Evolutionary conservation across 768 basidiomycete species (phyloP), one percentile per base, ranked within the genome.

Genomic region (Hirschioporus abietinus): DNA sequence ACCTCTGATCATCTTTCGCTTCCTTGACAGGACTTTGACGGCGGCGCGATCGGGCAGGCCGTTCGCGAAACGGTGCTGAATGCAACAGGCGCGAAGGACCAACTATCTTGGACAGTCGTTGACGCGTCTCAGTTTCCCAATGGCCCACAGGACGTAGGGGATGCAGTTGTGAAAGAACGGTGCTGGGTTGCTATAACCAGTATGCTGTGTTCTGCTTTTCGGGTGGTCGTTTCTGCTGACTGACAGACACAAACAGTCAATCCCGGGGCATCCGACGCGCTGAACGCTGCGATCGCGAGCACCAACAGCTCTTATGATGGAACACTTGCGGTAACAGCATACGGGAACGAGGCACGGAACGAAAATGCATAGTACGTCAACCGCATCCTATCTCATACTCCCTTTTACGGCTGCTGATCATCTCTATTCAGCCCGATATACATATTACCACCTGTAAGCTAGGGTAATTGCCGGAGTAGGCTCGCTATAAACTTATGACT

Each of bases 301-400:
- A 66, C 64, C 0, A 78, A 88, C 68, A 67, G 76, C 1, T 68
- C 79, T 0, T 88, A 87, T 65, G 78, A 84, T 65, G 82, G 83
- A 0, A 76, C 82, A 1, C 69, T 71, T 25, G 85, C 84, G 0
- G 77, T 89, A 0, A 86, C 82, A 0, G 79, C 81, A 17, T 83
- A 81, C 67, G 78, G 73, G 0, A 77, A 76, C 0, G 80, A 82
- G 68, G 88, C 83, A 24, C 78, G 88, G 30, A 88, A 83, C 62
- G 87, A 88, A 68, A 85, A 83, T 67, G 82, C 80, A 20, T 89
- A 79, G 88, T 89, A 72, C 74, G 86, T 35, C 64, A 78, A 73
- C 27, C 73, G 73, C 35, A 68, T 2, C 24, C 35, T 64, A n/a
- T n/a, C 64, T 20, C 26, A 35, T 7, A 23, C 57, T 20, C 3